These are phyloP conservation scores for Plasmodium ovale DNA, from an alignment of 169 alveolate genomes.

Conservation along the genomic window DNA sequence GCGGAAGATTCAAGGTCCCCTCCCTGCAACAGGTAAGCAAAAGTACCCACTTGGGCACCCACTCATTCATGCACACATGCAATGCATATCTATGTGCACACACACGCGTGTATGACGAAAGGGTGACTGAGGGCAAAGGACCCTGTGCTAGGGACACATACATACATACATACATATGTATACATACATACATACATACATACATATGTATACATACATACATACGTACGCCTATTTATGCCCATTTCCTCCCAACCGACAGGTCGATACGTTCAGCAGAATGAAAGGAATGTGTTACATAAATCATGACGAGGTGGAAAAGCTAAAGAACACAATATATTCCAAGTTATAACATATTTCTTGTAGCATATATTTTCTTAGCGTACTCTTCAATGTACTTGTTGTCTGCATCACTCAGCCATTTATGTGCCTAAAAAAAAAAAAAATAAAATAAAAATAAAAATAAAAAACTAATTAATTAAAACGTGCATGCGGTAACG, in stretches of 20 bases:
- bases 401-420: slow-evolving; percentile 26
- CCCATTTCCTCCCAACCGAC: not conserved
- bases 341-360: slow-evolving; percentile 18
- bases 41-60: no score
- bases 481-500: no score
- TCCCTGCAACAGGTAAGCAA: slow-evolving; percentile 25
- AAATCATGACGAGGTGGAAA: slow-evolving; percentile 19
- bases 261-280: slow-evolving; percentile 17
- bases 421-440: slow-evolving; percentile 22
- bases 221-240: not conserved
- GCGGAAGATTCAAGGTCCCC: slow-evolving; percentile 14
- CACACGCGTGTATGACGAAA: not conserved
- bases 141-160: not conserved
- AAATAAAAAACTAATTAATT: no score
- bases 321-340: slow-evolving; percentile 15
- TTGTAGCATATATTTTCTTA: slow-evolving; percentile 28
- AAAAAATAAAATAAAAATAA: not conserved
- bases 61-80: no score
- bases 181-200: not conserved
- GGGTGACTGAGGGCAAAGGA: no score
- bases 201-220: not conserved
- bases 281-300: slow-evolving; percentile 40
- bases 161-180: not conserved
- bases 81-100: no score
- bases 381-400: slow-evolving; percentile 19